phyloP scores from a whole-genome alignment of 371 early-diverging fungal species.

The Coemansia sp. region DNA sequence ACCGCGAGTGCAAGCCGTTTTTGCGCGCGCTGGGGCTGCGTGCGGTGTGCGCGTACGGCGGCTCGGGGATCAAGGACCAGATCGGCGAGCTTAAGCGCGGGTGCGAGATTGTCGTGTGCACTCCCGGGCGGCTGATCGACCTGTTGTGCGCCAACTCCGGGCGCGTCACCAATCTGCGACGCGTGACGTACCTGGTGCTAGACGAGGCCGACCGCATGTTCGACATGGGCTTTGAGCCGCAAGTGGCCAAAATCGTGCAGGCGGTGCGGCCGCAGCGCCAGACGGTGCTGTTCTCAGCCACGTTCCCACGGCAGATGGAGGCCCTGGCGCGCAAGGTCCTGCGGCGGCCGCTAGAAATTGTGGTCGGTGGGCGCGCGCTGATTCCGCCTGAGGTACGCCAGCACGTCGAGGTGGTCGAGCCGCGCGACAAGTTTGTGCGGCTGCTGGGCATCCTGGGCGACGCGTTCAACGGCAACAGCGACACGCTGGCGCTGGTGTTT shows the following conservation, averaged over 20 bases:
- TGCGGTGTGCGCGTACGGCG: constrained; percentile 97
- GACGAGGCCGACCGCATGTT: constrained; percentile 99
- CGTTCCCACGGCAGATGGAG: constrained; percentile 97
- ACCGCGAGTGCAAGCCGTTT: constrained; percentile 88
- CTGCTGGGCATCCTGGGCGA: constrained; percentile 86
- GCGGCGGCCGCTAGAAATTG: constrained; percentile 87
- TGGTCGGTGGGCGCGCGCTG: constrained; percentile 89
- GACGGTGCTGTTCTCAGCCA: constrained; percentile 93
- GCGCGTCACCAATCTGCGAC: constrained; percentile 87
- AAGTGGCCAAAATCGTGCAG: constrained; percentile 94
- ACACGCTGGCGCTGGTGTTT: constrained; percentile 81
- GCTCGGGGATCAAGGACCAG: constrained; percentile 96
- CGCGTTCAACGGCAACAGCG: constrained; percentile 63
- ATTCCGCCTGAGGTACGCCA: constrained; percentile 89
- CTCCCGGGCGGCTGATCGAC: constrained; percentile 99
- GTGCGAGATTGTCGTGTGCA: constrained; percentile 98
- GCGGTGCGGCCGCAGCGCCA: constrained; percentile 94
- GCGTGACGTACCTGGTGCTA: constrained; percentile 96
- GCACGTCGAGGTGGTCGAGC: constrained; percentile 85
- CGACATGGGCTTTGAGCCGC: constrained; percentile 99
- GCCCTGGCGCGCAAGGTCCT: constrained; percentile 93
- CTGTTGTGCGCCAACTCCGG: constrained; percentile 92
- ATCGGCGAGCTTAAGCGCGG: constrained; percentile 97
- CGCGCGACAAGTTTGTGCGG: constrained; percentile 80
- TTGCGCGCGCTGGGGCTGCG: constrained; percentile 75